Conservation (phyloP, 192 early-diverging fungal species). For the Jimgerdemannia flammicorona region DNA sequence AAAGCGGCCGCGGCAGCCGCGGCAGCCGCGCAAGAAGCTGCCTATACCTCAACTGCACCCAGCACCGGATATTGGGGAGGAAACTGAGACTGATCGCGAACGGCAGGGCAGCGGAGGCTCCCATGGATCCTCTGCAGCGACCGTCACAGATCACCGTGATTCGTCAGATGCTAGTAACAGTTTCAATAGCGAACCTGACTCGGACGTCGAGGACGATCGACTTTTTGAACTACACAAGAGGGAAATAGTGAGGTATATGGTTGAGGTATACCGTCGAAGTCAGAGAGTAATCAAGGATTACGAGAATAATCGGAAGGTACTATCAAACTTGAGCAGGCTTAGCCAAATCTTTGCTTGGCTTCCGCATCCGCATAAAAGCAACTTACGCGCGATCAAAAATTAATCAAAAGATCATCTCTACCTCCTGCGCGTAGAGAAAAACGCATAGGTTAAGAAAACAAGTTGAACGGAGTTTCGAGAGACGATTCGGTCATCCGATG, state of each 20-base stretch:
- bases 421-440: constrained; percentile 11
- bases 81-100: constrained; percentile 6
- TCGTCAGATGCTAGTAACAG: constrained; percentile 2
- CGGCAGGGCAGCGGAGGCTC: constrained; percentile 8
- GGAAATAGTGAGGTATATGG: constrained; percentile 38
- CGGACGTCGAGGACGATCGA: constrained; percentile 18
- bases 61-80: neutral
- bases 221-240: constrained; percentile 19
- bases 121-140: neutral
- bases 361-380: too few species aligned
- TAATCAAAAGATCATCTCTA: neutral
- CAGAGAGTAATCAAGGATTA: constrained; percentile 35
- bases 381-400: neutral
- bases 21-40: neutral
- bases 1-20: neutral
- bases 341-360: too few species aligned
- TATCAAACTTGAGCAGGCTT: neutral
- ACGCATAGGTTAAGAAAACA: constrained; percentile 20
- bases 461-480: constrained; percentile 17
- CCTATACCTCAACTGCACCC: neutral
- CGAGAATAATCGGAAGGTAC: constrained; percentile 27
- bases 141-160: constrained; percentile 2
- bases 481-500: constrained; percentile 16
- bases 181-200: neutral
- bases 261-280: constrained; percentile 27